Evolutionary conservation across 2,329 filamentous ascomycete genomes (phyloP), one percentile per base, ranked within the genome.

Genomic region (Calonectria henricotiae): DNA sequence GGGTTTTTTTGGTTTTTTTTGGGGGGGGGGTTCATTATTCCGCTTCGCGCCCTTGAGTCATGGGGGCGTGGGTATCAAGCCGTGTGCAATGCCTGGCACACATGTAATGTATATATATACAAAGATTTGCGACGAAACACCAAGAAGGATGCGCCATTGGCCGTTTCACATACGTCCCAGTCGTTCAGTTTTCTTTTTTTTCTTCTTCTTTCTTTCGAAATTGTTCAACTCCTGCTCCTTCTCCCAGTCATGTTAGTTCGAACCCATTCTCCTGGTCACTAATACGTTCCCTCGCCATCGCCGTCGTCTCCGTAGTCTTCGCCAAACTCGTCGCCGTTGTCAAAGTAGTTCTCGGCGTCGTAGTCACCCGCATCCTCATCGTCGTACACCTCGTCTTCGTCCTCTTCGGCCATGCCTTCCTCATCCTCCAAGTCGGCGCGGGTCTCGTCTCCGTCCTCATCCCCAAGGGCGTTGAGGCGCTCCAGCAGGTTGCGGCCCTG

Each of bases 281-380:
- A 83, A 55, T 82, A 84, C 4, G 82, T 84, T 8, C 81, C 82
- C 72, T 85, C 84, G 46, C 83, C 87, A 39, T 88, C 89, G 27
- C 88, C 88, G 8, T 85, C 86, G 11, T 86, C 86, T 4, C 84
- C 87, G 58, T 85, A 85, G 55, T 88, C 87, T 25, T 87, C 85
- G 41, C 86, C 85, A 63, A 88, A 85, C 27, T 89, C 87, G 71
- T 88, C 87, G 13, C 87, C 88, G 27, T 85, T 87, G 70, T 90
- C 89, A 77, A 90, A 90, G 80, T 90, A 90, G 11, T 85, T 84
- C 75, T 91, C 89, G 2, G 89, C 89, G 51, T 90, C 86, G 76
- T 91, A 91, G 70, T 90, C 89, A 8, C 89, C 89, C 1, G 87
- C 89, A 60, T 89, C 87, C 68, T 90, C 88, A 66, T 90, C 89